These are phyloP conservation scores for Thelonectria blattea DNA, from an alignment of 2,329 filamentous ascomycete genomes.

Conservation along the genomic window DNA sequence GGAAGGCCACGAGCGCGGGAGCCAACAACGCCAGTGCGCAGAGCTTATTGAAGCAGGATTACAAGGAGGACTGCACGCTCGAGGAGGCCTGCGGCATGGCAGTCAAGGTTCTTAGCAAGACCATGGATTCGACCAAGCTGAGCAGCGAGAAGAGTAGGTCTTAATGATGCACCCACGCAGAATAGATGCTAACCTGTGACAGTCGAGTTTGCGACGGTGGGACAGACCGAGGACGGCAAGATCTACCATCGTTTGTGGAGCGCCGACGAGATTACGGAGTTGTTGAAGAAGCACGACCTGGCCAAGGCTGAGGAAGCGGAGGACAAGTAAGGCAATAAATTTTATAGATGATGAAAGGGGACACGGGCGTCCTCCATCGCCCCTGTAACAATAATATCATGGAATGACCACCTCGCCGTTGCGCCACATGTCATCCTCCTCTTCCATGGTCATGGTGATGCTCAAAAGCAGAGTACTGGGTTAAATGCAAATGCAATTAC, in stretches of 20 bases:
- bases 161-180: not conserved
- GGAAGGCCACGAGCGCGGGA: constrained; percentile 97
- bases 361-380: constrained; percentile 31
- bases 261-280: constrained; percentile 91
- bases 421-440: constrained; percentile 17
- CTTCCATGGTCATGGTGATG: constrained; percentile 14
- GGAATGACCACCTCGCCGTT: constrained; percentile 36
- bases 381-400: constrained; percentile 42
- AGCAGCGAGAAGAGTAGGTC: constrained; percentile 96
- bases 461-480: not conserved
- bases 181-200: constrained; percentile 27
- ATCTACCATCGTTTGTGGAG: constrained; percentile 98
- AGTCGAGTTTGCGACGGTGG: constrained; percentile 99
- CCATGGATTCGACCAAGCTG: constrained; percentile 98
- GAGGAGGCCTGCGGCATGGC: constrained; percentile 97
- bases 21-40: constrained; percentile 98
- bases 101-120: constrained; percentile 99
- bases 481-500: constrained; percentile 17
- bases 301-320: constrained; percentile 82
- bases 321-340: constrained; percentile 57
- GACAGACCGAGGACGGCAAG: constrained; percentile 91
- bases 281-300: constrained; percentile 94
- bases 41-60: constrained; percentile 97
- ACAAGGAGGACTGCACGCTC: constrained; percentile 96
- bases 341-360: constrained; percentile 38